Conservation (phyloP, 352 stramenopile genomes). For the Phytopythium kandeliae region DNA sequence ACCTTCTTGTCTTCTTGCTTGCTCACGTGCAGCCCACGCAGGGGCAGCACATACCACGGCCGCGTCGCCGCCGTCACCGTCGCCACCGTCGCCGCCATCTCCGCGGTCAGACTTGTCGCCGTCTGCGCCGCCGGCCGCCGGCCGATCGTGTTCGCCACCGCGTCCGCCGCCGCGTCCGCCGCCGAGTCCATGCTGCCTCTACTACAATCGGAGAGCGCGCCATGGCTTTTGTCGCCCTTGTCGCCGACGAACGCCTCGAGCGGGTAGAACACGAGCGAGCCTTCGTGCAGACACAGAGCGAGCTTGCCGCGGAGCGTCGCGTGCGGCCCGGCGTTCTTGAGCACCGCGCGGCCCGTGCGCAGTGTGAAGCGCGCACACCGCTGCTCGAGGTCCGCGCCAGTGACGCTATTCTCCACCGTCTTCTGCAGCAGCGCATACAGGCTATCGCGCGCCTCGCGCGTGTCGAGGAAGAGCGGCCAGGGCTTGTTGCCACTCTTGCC, state of each 20-base stretch:
- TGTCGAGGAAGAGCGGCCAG: constrained; percentile 81
- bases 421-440: constrained; percentile 64
- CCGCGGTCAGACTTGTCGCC: not conserved
- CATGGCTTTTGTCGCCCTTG: constrained; percentile 37
- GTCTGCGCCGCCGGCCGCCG: not conserved
- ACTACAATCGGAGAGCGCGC: not conserved
- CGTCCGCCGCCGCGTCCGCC: not conserved
- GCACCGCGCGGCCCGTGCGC: constrained; percentile 66
- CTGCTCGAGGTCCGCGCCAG: constrained; percentile 59
- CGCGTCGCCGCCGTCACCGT: constrained; percentile 14
- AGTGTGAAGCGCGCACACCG: constrained; percentile 64
- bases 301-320: constrained; percentile 71
- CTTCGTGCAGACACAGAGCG: constrained; percentile 76
- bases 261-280: constrained; percentile 74
- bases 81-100: constrained; percentile 3
- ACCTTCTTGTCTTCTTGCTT: constrained; percentile 62
- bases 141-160: not conserved
- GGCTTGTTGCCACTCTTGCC: constrained; percentile 30
- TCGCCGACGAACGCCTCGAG: constrained; percentile 32
- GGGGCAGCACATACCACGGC: constrained; percentile 75
- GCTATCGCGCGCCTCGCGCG: constrained; percentile 61
- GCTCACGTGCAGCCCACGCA: constrained; percentile 59
- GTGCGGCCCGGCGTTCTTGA: constrained; percentile 70
- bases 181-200: constrained; percentile 1
- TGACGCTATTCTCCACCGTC: constrained; percentile 59